Evolutionary conservation across 352 stramenopile species (phyloP).

Genomic region (Globisporangium megalacanthum): DNA sequence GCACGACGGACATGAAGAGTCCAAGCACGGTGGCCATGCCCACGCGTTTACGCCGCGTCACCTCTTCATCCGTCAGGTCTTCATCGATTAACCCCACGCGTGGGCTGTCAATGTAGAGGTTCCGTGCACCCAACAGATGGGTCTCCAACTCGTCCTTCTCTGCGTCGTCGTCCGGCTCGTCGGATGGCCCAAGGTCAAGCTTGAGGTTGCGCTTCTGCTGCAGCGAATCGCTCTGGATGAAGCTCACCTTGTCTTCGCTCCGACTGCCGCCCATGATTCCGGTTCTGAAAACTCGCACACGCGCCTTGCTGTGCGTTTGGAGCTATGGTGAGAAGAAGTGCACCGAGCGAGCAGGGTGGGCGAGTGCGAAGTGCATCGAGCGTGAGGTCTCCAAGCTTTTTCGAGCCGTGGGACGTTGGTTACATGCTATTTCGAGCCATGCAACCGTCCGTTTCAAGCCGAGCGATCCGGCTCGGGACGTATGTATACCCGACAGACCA

Average conservation of each 20-base stretch:
- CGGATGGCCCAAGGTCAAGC: conserved; percentile 18
- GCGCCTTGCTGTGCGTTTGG: too few relatives aligned
- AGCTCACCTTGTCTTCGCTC: conserved; percentile 42
- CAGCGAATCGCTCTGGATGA: conserved; percentile 48
- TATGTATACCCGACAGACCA: too few relatives aligned
- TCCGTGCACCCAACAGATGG: conserved; percentile 31
- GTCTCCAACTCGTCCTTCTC: conserved; percentile 40
- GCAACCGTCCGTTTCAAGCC: too few relatives aligned
- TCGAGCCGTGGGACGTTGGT: too few relatives aligned
- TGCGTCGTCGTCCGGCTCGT: conserved; percentile 24
- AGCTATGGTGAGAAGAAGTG: too few relatives aligned
- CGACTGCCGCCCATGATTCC: neutral
- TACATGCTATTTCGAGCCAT: too few relatives aligned
- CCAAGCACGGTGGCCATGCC: conserved; percentile 48
- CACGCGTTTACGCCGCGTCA: conserved; percentile 42
- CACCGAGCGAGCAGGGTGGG: too few relatives aligned
- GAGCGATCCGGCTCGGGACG: too few relatives aligned
- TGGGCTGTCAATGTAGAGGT: conserved; percentile 71
- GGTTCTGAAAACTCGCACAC: too few relatives aligned
- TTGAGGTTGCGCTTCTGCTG: conserved; percentile 25
- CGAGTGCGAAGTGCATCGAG: too few relatives aligned
- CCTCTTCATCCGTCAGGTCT: conserved; percentile 44
- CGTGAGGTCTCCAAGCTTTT: too few relatives aligned
- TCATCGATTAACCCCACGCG: conserved; percentile 36
- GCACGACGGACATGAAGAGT: conserved; percentile 51